Evolutionary conservation across 2,329 filamentous ascomycete species (phyloP), one percentile per base, ranked within the genome.

Genomic region (Penicillium psychrosexuale): DNA sequence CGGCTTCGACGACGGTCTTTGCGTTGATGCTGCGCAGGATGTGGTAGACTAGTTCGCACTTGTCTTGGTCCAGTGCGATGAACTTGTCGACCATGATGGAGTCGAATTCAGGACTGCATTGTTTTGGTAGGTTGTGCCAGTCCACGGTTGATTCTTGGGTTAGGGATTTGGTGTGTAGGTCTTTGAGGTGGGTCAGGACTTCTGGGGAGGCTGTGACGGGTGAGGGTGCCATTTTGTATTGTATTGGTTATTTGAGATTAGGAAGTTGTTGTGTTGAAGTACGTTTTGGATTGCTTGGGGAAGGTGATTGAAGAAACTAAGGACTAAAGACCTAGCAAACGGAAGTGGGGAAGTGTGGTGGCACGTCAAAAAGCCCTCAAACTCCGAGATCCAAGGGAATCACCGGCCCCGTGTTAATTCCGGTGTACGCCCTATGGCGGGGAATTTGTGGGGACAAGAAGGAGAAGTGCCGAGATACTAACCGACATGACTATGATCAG

Each of bases 21-120:
- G 83, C 83, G 1, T 77, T 74, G 9, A 70, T 79, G 11, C 77
- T 72, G 3, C 77, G 75, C 3, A 78, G 65, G 0, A 86, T 73
- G 17, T 81, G 78, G 66, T 86, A 86, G 1, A 83, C 69, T 37
- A 84, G 75, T 3, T 78, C 72, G 61, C 78, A 82, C 66, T 86
- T 86, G 64, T 85, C 82, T 8, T 75, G 70, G 36, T 85, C 82
- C 1, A 87, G 73, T 0, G 82, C 82, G 49, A 86, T 79, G 64
- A 85, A 85, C 62, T 82, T 82, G 64, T 84, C 80, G 7, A 69
- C 74, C 77, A 80, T 79, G 22, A 75, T 66, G 22, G 69, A 61
- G 48, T 80, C 74, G 33, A 63, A 69, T 39, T 44, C 57, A 15
- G 58, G 48, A 46, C 36, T 59, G 39, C 61, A 46, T 62, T 51